phyloP scores from a whole-genome alignment of 805 yeast genomes.

The Saccharomycopsis malanga region DNA sequence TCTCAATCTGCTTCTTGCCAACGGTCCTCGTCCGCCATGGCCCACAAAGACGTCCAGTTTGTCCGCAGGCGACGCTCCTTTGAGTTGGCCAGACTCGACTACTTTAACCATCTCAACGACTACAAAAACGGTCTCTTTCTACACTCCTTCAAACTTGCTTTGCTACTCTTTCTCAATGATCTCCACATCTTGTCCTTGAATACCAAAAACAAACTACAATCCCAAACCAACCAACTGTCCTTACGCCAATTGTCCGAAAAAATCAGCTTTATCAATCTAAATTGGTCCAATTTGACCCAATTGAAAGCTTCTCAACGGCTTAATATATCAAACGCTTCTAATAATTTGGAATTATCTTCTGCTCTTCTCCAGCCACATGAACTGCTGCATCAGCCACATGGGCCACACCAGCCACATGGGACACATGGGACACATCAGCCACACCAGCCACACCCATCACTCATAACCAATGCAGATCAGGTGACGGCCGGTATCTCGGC shows the following conservation, averaged over 20 bases:
- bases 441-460: neutral
- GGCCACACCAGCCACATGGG: neutral
- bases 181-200: conserved; percentile 5
- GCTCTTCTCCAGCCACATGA: neutral
- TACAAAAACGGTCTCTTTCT: conserved; percentile 24
- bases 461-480: neutral
- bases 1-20: conserved; percentile 11
- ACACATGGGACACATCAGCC: neutral
- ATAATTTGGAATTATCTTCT: neutral
- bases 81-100: conserved; percentile 40
- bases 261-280: neutral
- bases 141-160: conserved; percentile 6
- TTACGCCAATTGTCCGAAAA: neutral
- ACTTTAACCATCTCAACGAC: conserved; percentile 35
- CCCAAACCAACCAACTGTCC: neutral
- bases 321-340: neutral
- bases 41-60: conserved; percentile 31
- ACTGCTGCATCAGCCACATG: neutral
- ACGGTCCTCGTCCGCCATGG: conserved; percentile 1
- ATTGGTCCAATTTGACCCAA: neutral
- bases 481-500: neutral
- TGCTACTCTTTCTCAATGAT: conserved; percentile 14
- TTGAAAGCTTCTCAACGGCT: neutral
- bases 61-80: conserved; percentile 33
- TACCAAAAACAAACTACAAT: neutral